Base-by-base conservation (phyloP, 257 asterid species). In the Primulina tabacum region DNA sequence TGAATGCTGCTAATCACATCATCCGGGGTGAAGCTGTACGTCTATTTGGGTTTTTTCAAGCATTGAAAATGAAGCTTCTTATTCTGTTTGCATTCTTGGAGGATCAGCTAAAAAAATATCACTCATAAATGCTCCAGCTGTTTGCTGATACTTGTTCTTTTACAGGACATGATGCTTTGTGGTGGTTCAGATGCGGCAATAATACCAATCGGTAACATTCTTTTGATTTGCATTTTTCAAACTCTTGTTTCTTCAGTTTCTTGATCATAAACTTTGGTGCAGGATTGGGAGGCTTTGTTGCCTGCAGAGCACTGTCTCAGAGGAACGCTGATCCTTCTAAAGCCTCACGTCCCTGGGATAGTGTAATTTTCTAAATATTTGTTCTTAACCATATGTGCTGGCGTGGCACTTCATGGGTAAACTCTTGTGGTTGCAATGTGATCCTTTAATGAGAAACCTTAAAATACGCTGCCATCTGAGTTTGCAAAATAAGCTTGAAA, bases 11-110 rank as follows among this genome's bases (percentile, higher is more conserved):
- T 74, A 89, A 88, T 79, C 98, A 92, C 88, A 92, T 92, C 75
- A 89, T 89, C 80, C 85, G 98, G 79, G 98, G 97, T 71, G 98
- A 92, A 88, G 96, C 92, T 82, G 98, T 92, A 86, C 83, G 98
- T 85, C 60, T 60, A 65, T 63, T 60, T 65, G 20, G 7, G 30
- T 60, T 58, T 73, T 53, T 71, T 71, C 75, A 69, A 73, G 69
- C 73, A 76, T 70, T 70, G 34, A 69, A 67, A 17, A 67, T 62
- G 11, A 40, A 57, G 68, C 60, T 73, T 29, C 64, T 33, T 43
- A 32, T 2, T 66, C 20, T 40, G 62, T 53, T 75, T 47, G 65
- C 72, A 53, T 64, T 57, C 53, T 30, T 30, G 69, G 47, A 55
- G 47, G n/a, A 50, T 59, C 55, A 69, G 35, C 72, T 60, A 43